These are phyloP conservation scores for Pyricularia grisea DNA, from an alignment of 2,329 filamentous ascomycete genomes.

Conservation along the genomic window DNA sequence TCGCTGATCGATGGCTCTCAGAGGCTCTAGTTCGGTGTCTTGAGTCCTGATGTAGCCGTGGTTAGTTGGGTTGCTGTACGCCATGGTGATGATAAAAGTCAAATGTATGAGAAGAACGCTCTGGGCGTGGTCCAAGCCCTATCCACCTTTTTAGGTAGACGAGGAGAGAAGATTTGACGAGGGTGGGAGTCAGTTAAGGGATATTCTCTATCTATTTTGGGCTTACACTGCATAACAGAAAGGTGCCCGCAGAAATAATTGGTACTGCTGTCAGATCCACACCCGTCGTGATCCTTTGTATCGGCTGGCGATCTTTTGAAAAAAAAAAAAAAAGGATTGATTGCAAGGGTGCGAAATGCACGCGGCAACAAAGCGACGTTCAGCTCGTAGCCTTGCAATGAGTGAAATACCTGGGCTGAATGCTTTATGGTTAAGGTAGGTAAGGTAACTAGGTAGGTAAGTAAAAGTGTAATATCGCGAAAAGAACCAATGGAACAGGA, in stretches of 20 bases:
- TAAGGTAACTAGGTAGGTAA: neutral
- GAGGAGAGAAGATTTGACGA: neutral
- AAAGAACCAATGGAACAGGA: neutral
- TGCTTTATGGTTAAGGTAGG: neutral
- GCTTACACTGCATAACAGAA: neutral
- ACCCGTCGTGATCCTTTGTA: neutral
- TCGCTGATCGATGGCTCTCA: neutral
- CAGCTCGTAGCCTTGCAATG: neutral
- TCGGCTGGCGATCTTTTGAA: neutral
- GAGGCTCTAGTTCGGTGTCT: neutral
- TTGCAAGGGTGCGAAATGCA: neutral
- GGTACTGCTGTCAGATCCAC: neutral
- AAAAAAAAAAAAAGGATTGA: neutral
- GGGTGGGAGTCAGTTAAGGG: neutral
- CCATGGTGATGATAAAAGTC: neutral
- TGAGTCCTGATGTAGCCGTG: neutral
- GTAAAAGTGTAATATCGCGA: neutral
- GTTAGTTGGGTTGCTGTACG: neutral
- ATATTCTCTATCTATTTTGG: neutral
- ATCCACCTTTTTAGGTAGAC: neutral
- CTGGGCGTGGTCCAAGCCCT: neutral
- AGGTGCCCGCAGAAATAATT: too few species aligned
- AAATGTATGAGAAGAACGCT: neutral
- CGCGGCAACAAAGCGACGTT: neutral
- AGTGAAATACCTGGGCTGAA: neutral